Conservation (phyloP, 2,329 filamentous ascomycete species). For the Cladophialophora immunda region DNA sequence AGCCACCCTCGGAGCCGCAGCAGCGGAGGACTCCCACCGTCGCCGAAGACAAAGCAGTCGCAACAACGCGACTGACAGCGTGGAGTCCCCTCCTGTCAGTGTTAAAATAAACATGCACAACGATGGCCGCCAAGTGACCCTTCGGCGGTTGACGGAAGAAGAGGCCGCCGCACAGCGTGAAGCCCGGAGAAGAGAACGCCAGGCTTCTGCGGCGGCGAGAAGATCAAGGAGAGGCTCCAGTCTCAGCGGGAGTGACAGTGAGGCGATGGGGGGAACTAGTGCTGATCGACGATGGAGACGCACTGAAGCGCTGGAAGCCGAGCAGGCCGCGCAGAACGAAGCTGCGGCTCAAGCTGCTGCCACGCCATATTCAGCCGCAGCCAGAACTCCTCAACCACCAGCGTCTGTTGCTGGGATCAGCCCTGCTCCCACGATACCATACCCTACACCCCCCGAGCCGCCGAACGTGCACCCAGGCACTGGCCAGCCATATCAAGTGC, state of each 20-base stretch:
- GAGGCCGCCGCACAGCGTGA: slow-evolving; percentile 69
- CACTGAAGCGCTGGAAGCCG: slow-evolving; percentile 59
- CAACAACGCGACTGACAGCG: slow-evolving; percentile 51
- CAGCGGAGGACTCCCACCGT: slow-evolving; percentile 45
- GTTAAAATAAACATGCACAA: slow-evolving; percentile 73
- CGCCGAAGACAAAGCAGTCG: slow-evolving; percentile 43
- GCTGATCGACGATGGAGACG: slow-evolving; percentile 55
- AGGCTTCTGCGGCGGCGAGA: slow-evolving; percentile 37
- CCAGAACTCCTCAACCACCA: slow-evolving; percentile 35
- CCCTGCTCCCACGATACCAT: slow-evolving; percentile 16
- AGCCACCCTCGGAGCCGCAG: slow-evolving; percentile 42
- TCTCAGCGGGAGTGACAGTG: slow-evolving; percentile 52
- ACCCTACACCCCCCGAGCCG: slow-evolving; percentile 38
- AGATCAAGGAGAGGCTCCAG: slow-evolving; percentile 51
- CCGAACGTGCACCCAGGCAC: slow-evolving; percentile 31
- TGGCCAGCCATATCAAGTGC: slow-evolving; percentile 33
- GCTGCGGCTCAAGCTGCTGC: slow-evolving; percentile 43
- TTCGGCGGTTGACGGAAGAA: slow-evolving; percentile 68
- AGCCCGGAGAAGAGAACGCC: slow-evolving; percentile 59
- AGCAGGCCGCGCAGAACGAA: slow-evolving; percentile 55
- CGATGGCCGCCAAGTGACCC: slow-evolving; percentile 69
- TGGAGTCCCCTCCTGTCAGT: slow-evolving; percentile 67
- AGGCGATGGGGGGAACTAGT: slow-evolving; percentile 45
- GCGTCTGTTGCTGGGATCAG: slow-evolving; percentile 5
- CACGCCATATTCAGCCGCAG: slow-evolving; percentile 30